These are phyloP conservation scores for Lactarius evosmus DNA, from an alignment of 768 basidiomycete species.

Conservation along the genomic window DNA sequence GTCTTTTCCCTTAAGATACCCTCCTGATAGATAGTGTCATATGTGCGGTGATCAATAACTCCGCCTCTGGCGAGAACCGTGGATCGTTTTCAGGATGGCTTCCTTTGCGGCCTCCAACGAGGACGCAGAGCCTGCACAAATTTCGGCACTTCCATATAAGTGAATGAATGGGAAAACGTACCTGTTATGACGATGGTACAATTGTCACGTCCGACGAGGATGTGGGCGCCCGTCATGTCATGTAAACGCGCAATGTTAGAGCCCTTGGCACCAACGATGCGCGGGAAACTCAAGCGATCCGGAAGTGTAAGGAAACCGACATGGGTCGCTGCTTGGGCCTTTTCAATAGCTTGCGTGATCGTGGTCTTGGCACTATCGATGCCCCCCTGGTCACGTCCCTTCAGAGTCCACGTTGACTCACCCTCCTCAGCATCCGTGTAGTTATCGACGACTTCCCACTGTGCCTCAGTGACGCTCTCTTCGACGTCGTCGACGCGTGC, in stretches of 20 bases:
- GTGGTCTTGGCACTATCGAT: constrained; percentile 72
- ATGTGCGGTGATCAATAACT: neutral
- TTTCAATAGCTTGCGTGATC: constrained; percentile 65
- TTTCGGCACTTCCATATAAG: constrained; percentile 1
- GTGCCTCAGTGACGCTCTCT: constrained; percentile 42
- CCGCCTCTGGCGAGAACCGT: constrained; percentile 26
- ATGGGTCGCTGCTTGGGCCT: constrained; percentile 69
- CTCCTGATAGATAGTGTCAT: neutral
- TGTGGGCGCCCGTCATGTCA: constrained; percentile 86
- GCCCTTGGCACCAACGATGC: constrained; percentile 91
- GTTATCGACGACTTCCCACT: constrained; percentile 78
- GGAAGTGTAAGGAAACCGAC: constrained; percentile 82
- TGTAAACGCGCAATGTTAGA: constrained; percentile 86
- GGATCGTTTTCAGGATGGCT: constrained; percentile 60
- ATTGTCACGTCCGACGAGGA: constrained; percentile 86
- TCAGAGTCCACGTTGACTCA: constrained; percentile 80
- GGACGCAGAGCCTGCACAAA: constrained; percentile 55
- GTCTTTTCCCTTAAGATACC: constrained; percentile 13
- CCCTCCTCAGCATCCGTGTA: constrained; percentile 82
- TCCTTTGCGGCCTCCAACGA: constrained; percentile 72
- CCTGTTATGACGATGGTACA: constrained; percentile 85
- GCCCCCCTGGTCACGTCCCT: constrained; percentile 70
- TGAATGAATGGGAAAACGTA: constrained; percentile 31
- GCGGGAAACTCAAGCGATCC: constrained; percentile 83
- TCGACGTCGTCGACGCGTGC: constrained; percentile 87